Evolutionary conservation across 139 green algal genomes (phyloP).

Genomic region (Tetratostichococcus sp.): DNA sequence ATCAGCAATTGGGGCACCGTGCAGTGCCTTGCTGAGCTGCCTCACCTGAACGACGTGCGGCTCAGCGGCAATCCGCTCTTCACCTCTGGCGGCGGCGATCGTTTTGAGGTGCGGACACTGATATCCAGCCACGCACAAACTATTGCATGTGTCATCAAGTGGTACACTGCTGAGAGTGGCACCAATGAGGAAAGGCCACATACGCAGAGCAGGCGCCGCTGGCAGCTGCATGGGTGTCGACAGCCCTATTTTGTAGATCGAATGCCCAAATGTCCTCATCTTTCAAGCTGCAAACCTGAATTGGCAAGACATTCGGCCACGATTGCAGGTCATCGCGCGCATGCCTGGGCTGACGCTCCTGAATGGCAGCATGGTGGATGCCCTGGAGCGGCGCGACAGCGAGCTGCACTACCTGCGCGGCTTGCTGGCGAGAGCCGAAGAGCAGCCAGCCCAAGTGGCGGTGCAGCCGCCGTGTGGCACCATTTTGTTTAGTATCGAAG

Average conservation of each 20-base stretch:
- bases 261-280: no score
- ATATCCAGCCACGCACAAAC: no score
- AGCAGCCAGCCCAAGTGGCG: not conserved
- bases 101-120: conserved; percentile 48
- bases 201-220: no score
- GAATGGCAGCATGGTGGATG: conserved; percentile 66
- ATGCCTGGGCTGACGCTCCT: conserved; percentile 50
- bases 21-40: conserved; percentile 56
- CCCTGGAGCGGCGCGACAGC: conserved; percentile 61
- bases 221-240: no score
- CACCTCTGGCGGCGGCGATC: conserved; percentile 21
- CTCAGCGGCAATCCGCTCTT: conserved; percentile 71
- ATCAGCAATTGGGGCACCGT: conserved; percentile 57
- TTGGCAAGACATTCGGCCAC: no score
- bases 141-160: no score
- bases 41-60: conserved; percentile 52
- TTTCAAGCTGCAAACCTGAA: no score
- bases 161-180: no score
- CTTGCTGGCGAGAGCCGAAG: not conserved
- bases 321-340: conserved; percentile 70
- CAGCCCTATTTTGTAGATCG: no score
- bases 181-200: no score
- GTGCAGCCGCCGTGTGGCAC: not conserved
- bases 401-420: conserved; percentile 73
- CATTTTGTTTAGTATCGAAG: no score